Percentiles rank a stretch among this genome's conserved stretches.
Evolutionary conservation across 176 grass and related monocot genomes (phyloP).

Genomic region (Ananas comosus): DNA sequence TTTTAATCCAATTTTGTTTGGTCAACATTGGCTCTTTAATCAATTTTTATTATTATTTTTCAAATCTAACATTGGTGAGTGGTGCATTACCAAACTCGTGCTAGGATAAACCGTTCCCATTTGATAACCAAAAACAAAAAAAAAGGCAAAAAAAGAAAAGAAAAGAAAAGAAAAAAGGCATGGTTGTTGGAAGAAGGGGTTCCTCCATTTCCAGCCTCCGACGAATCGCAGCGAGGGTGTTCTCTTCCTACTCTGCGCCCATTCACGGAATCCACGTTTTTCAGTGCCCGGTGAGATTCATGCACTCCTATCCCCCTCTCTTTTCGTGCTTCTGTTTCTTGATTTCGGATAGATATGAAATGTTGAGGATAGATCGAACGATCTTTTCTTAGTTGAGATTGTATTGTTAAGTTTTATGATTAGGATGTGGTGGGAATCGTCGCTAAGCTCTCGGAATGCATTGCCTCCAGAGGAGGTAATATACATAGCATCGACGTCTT

Average conservation of each 20-base stretch:
- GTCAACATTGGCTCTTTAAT: no score
- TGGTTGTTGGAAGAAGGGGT: background rate
- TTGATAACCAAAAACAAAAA: no score
- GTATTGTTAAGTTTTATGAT: background rate
- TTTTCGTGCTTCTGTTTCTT: background rate
- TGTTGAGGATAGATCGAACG: no score
- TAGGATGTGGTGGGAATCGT: constrained; percentile 75
- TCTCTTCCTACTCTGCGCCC: constrained; percentile 1
- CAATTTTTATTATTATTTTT: no score
- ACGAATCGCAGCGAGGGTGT: background rate
- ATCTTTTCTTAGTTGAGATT: background rate
- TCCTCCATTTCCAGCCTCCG: background rate
- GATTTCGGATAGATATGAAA: background rate
- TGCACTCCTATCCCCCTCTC: background rate
- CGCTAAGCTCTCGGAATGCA: constrained; percentile 70
- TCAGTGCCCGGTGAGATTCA: constrained; percentile 49
- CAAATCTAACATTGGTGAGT: no score
- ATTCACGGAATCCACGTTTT: constrained; percentile 69
- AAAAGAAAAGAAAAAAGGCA: background rate
- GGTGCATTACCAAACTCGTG: no score
- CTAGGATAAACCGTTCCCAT: no score
- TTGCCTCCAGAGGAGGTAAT: constrained; percentile 78
- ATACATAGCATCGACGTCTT: constrained; percentile 91
- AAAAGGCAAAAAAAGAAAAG: no score
- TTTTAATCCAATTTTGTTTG: no score